Percentiles rank a stretch among this genome's conserved stretches.
Conservation (phyloP, 129 eudicot genomes). For the Logfia minima region DNA sequence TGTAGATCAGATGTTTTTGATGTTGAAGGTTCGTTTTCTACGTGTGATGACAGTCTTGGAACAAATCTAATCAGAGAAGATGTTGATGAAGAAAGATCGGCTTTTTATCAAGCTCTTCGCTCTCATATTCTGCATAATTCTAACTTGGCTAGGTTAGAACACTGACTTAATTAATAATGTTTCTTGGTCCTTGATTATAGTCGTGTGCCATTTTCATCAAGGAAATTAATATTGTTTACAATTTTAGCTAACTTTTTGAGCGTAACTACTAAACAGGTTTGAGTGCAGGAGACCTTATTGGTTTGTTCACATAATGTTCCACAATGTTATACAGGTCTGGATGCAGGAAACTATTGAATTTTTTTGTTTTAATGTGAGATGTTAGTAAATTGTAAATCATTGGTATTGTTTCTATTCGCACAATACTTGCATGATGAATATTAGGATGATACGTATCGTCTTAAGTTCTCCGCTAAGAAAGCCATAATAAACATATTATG, state of each 20-base stretch:
- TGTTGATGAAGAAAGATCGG: conserved; percentile 37
- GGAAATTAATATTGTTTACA: conserved; percentile 6
- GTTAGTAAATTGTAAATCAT: too few species aligned
- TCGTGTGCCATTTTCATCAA: conserved; percentile 3
- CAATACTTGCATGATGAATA: too few species aligned
- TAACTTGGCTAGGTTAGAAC: conserved; percentile 22
- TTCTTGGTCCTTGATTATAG: conserved; percentile 12
- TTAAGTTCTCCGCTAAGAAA: too few species aligned
- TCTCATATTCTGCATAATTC: conserved; percentile 38
- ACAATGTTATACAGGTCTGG: too few species aligned
- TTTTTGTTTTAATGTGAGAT: too few species aligned
- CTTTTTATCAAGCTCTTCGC: conserved; percentile 33
- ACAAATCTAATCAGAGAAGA: conserved; percentile 50
- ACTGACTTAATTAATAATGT: neutral
- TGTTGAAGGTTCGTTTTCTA: conserved; percentile 30
- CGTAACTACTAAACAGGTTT: neutral
- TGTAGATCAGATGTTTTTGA: conserved; percentile 53
- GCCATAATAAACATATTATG: too few species aligned
- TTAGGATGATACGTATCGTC: too few species aligned
- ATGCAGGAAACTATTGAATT: too few species aligned
- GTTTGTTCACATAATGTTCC: too few species aligned
- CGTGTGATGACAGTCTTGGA: conserved; percentile 29
- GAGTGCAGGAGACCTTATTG: neutral
- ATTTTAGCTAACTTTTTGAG: neutral
- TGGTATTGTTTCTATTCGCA: too few species aligned